Base-by-base conservation (phyloP, 129 eudicot species). In the Tagetes erecta region DNA sequence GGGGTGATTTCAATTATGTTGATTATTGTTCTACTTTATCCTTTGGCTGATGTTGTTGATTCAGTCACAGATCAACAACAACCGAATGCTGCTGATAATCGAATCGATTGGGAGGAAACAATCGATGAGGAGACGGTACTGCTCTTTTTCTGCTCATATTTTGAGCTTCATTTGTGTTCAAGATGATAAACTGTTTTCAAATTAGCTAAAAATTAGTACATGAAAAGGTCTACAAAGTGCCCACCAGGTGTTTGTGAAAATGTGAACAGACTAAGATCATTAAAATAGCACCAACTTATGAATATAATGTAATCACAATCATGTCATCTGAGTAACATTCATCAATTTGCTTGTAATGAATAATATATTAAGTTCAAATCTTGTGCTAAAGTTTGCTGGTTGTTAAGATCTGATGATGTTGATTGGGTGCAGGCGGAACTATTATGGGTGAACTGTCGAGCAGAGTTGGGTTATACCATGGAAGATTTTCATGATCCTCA, bases 91-190 rank as follows among this genome's bases (percentile, higher is more conserved):
- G 70, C 79, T 71, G 78, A 67, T 34, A 69, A 82, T 79, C 74
- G 70, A 33, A 57, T 89, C 42, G 72, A 76, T 70, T 85, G 78
- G 13, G 72, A 70, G 67, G 73, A 78, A 30, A 40, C 58, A 13
- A 80, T 76, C 33, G 88, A 87, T 81, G 83, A 80, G 33, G 86
- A 87, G 5, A 78, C 72, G 97, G 97, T 92, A 92, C 46, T 72
- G n/a, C 20, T 62, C 52, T 64, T 7, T 1, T 8, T 20, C 38
- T 78, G 33, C 11, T 64, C 47, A 36, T 77, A 49, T 71, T 83
- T 46, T 58, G 63, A 67, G 70, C 57, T 59, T 81, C 20, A 34
- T 70, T 6, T 50, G 45, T 78, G 57, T 13, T 78, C 6, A 7
- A 31, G 5, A 39, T 46, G 64, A 59, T 60, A n/a, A 30, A 36